These are phyloP conservation scores for Gautieria morchelliformis DNA, from an alignment of 768 basidiomycete genomes.

Conservation along the genomic window DNA sequence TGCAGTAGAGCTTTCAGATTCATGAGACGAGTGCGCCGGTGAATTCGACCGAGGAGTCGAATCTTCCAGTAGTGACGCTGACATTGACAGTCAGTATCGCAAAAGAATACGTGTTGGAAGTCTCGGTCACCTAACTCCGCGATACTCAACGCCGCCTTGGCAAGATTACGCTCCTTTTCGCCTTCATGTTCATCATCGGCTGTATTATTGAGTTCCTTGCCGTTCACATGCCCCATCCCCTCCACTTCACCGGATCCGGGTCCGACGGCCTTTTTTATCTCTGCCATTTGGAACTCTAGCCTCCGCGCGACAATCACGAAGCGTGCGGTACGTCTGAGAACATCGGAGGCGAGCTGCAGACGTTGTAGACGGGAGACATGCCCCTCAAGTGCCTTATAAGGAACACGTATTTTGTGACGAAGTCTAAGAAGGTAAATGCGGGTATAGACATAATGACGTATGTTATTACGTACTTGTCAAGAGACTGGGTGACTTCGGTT, in stretches of 20 bases:
- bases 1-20: not conserved
- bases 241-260: conserved; percentile 15
- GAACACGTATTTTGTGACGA: conserved; percentile 74
- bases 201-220: conserved; percentile 11
- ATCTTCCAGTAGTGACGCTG: conserved; percentile 45
- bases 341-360: conserved; percentile 74
- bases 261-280: conserved; percentile 34
- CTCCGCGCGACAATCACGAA: conserved; percentile 78
- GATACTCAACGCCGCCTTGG: conserved; percentile 90
- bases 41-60: conserved; percentile 11
- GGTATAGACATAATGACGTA: conserved; percentile 13
- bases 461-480: conserved; percentile 55
- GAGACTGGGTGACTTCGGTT: conserved; percentile 60
- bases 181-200: conserved; percentile 43
- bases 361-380: conserved; percentile 68
- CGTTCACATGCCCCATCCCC: conserved; percentile 9
- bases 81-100: not conserved
- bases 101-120: not conserved
- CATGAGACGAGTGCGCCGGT: not conserved
- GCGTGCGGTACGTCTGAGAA: conserved; percentile 73
- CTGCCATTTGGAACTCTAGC: conserved; percentile 77
- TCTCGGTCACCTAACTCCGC: conserved; percentile 68
- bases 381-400: conserved; percentile 64
- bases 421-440: conserved; percentile 40
- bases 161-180: conserved; percentile 78